phyloP scores from a whole-genome alignment of 257 asterid species.

The Plantago elongata region DNA sequence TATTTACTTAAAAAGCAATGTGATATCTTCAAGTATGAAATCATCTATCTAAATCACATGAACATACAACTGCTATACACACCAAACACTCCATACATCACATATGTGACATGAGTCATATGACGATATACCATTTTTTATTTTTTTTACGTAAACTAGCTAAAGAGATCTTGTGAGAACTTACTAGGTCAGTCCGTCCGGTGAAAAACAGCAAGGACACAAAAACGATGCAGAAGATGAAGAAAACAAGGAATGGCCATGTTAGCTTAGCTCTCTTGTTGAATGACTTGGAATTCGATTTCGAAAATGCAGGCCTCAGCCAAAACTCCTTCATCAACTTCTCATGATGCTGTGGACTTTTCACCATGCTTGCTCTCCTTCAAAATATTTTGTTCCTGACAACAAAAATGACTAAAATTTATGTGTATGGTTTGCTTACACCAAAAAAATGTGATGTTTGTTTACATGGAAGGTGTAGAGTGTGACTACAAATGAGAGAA shows the following conservation, averaged over 20 bases:
- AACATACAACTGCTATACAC: too few species aligned
- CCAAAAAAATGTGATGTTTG: background rate
- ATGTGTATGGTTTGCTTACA: too few species aligned
- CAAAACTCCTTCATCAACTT: constrained; percentile 43
- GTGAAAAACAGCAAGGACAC: constrained; percentile 25
- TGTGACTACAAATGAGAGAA: background rate
- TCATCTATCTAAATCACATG: too few species aligned
- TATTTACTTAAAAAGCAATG: too few species aligned
- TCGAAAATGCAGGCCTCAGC: constrained; percentile 41
- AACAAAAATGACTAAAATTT: too few species aligned
- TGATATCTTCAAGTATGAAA: too few species aligned
- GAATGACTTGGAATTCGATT: constrained; percentile 25
- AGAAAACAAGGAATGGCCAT: constrained; percentile 14
- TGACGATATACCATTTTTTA: too few species aligned
- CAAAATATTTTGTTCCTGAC: background rate
- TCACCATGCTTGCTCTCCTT: constrained; percentile 20
- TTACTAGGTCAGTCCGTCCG: constrained; percentile 40
- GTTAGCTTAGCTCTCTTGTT: constrained; percentile 21
- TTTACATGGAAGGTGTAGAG: background rate
- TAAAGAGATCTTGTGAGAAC: constrained; percentile 10
- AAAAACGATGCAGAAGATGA: constrained; percentile 30
- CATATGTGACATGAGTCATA: too few species aligned
- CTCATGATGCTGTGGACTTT: constrained; percentile 28
- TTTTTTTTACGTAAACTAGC: background rate
- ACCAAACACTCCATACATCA: too few species aligned